phyloP scores from a whole-genome alignment of 495 filamentous ascomycete genomes.

The Aspergillus sparsus region DNA sequence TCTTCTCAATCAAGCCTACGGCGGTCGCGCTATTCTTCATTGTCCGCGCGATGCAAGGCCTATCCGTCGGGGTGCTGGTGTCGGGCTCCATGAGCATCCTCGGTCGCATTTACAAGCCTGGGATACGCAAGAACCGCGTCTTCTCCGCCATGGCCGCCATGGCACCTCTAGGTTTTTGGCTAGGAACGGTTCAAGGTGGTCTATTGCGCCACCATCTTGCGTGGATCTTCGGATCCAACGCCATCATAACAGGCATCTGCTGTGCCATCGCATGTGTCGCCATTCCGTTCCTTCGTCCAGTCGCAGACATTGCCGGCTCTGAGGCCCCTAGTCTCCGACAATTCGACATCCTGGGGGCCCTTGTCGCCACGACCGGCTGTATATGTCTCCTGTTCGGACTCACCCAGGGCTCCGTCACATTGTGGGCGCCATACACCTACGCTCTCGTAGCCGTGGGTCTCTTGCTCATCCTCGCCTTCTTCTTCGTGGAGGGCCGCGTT shows the following conservation, averaged over 20 bases:
- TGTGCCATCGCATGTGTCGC: slow-evolving; percentile 26
- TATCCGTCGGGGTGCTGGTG: slow-evolving; percentile 35
- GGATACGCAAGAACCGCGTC: slow-evolving; percentile 37
- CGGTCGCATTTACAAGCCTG: slow-evolving; percentile 35
- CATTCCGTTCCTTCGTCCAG: slow-evolving; percentile 33
- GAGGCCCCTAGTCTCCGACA: slow-evolving; percentile 33
- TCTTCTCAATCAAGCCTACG: slow-evolving; percentile 36
- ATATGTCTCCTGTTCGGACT: slow-evolving; percentile 37
- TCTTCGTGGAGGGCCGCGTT: slow-evolving; percentile 32
- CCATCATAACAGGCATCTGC: slow-evolving; percentile 32
- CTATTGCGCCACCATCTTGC: slow-evolving; percentile 26
- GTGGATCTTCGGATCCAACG: slow-evolving; percentile 38
- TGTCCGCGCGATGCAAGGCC: slow-evolving; percentile 38
- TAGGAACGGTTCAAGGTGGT: slow-evolving; percentile 36
- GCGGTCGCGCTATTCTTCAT: slow-evolving; percentile 31
- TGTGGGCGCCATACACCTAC: slow-evolving; percentile 36
- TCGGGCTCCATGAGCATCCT: slow-evolving; percentile 38
- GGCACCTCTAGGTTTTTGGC: slow-evolving; percentile 36
- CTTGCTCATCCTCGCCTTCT: slow-evolving; percentile 30
- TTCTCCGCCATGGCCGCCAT: slow-evolving; percentile 38
- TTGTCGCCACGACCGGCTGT: slow-evolving; percentile 27
- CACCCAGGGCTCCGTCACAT: slow-evolving; percentile 33
- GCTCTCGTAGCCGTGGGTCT: slow-evolving; percentile 28
- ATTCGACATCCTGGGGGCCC: slow-evolving; percentile 35
- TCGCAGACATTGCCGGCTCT: slow-evolving; percentile 29